Evolutionary conservation across 2,329 filamentous ascomycete species (phyloP), one percentile per base, ranked within the genome.

Genomic region (Bipolaris zeicola): DNA sequence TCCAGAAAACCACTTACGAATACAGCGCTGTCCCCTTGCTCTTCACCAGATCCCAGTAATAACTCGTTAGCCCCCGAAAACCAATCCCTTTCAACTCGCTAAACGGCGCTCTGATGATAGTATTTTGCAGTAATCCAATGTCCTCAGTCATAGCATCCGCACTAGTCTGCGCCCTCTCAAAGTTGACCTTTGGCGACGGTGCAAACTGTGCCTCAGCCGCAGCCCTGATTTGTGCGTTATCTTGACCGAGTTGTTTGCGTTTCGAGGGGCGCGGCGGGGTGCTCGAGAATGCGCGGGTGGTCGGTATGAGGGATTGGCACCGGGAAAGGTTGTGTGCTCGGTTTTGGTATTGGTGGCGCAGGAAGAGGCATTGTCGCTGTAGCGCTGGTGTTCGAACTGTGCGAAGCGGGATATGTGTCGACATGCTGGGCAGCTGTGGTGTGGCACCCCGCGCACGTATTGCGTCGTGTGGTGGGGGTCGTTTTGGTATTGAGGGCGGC

Each of bases 311-410:
- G 38, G 50, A 28, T 46, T 45, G 45, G 54, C 48, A 31, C 50
- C 47, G 50, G 16, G 37, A 43, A 36, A 46, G 50, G 43, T 34
- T 46, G 36, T 34, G 50, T 18, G 42, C 49, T 48, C 46, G 42
- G 54, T 42, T 13, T 11, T 49, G 26, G 48, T 36, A 47, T 48
- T 53, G 55, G 34, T 43, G 62, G 16, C 59, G 64, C 8, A 62
- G 61, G 59, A 67, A 64, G 50, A 70, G 61, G 42, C 69, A 73
- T 67, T 71, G 70, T 39, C 62, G 69, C 37, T 65, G 62, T 16
- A 72, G 55, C 20, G 58, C 60, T 14, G 60, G 56, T 57, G 60
- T 64, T 55, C 65, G 67, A 24, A 60, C 48, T 50, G 63, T 63
- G 36, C 68, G 64, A 24, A 67, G 54, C 1, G 69, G 69, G 28